Evolutionary conservation across 2,329 filamentous ascomycete genomes (phyloP).

Genomic region (Zasmidium cellare): DNA sequence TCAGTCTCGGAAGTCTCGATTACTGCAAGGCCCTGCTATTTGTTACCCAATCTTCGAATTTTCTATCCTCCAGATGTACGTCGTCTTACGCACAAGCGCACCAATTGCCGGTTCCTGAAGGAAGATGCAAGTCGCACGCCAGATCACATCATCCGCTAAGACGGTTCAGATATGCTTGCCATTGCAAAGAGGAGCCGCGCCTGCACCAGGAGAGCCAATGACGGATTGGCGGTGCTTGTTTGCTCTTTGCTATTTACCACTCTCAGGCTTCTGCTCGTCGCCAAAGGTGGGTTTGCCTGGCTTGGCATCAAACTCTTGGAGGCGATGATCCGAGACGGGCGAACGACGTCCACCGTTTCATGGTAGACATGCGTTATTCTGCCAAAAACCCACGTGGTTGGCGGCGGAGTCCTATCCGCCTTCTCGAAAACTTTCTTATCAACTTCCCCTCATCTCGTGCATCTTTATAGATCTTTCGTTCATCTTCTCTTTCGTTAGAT

Average conservation of each 20-base stretch:
- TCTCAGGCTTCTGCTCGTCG: constrained; percentile 1
- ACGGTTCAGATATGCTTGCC: background rate
- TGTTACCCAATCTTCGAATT: too few species aligned
- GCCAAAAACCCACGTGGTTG: constrained; percentile 1
- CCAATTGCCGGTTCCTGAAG: background rate
- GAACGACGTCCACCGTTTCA: background rate
- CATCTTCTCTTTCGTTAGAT: background rate
- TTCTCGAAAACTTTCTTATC: background rate
- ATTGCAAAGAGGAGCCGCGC: too few species aligned
- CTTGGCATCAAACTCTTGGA: background rate
- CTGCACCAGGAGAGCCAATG: constrained; percentile 7
- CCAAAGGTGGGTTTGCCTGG: background rate
- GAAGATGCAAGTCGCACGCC: background rate
- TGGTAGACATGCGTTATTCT: background rate
- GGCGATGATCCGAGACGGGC: constrained; percentile 5
- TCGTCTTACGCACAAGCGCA: too few species aligned
- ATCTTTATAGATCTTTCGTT: background rate
- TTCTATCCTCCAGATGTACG: too few species aligned
- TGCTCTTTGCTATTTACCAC: background rate
- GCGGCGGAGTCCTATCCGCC: background rate
- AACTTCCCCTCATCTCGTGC: background rate
- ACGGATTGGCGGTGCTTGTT: background rate
- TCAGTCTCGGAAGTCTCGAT: too few species aligned
- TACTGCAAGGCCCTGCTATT: too few species aligned
- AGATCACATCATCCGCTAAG: background rate